Conservation (phyloP, 805 yeast genomes). For the Nakazawaea wickerhamii region DNA sequence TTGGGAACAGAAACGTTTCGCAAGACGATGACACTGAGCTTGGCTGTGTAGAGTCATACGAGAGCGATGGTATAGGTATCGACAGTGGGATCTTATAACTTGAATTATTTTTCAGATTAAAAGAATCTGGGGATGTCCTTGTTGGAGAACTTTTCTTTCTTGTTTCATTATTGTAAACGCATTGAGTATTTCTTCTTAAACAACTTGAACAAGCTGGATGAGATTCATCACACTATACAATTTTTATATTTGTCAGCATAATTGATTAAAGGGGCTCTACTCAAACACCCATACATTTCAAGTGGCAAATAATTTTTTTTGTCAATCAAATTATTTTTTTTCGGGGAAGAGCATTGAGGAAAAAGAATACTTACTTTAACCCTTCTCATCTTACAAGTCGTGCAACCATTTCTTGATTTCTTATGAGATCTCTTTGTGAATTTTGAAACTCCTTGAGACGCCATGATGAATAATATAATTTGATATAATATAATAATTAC, state of each 20-base stretch:
- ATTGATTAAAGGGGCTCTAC: background rate
- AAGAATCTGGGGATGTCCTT: too few relatives aligned
- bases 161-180: too few relatives aligned
- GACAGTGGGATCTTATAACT: too few relatives aligned
- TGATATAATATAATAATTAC: too few relatives aligned
- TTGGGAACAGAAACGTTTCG: background rate
- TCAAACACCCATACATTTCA: too few relatives aligned
- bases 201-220: conserved; percentile 44
- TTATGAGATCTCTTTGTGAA: conserved; percentile 13
- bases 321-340: too few relatives aligned
- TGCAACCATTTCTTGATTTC: conserved; percentile 36
- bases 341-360: too few relatives aligned
- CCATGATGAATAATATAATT: too few relatives aligned
- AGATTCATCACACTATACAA: conserved; percentile 35
- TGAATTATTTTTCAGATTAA: too few relatives aligned
- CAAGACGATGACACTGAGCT: background rate
- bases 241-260: background rate
- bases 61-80: background rate
- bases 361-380: conserved; percentile 29
- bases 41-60: background rate
- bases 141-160: too few relatives aligned
- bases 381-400: conserved; percentile 43
- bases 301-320: too few relatives aligned
- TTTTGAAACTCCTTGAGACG: conserved; percentile 3
- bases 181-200: conserved; percentile 33